Evolutionary conservation across 306 rosid genomes (phyloP).

Genomic region (Trifolium fragiferum): DNA sequence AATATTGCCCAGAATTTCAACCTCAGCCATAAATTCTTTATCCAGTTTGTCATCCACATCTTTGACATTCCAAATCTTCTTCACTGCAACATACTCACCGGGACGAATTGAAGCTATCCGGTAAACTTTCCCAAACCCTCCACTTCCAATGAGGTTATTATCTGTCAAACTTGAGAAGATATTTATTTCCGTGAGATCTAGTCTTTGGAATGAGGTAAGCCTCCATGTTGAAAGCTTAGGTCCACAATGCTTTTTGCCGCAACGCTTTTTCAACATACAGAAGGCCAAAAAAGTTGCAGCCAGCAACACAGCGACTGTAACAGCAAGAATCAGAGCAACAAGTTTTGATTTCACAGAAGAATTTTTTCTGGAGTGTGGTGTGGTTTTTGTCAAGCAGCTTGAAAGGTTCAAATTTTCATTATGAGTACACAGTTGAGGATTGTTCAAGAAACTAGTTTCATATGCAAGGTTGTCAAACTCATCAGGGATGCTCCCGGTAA

Average conservation of each 20-base stretch:
- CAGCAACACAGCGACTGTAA: conserved; percentile 34
- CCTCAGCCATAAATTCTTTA: conserved; percentile 77
- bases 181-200: conserved; percentile 60
- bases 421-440: conserved; percentile 64
- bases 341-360: conserved; percentile 49
- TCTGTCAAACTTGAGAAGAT: conserved; percentile 66
- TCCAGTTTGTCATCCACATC: conserved; percentile 58
- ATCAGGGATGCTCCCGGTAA: conserved; percentile 75
- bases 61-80: conserved; percentile 61
- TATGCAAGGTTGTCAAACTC: conserved; percentile 64
- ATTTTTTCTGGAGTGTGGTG: conserved; percentile 36
- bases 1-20: conserved; percentile 68
- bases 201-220: conserved; percentile 79
- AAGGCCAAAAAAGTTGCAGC: conserved; percentile 42
- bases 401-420: conserved; percentile 48
- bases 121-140: conserved; percentile 90
- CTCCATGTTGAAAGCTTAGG: conserved; percentile 65
- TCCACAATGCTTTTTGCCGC: conserved; percentile 42
- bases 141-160: conserved; percentile 75
- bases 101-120: conserved; percentile 55
- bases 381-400: conserved; percentile 48
- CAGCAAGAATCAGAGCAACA: conserved; percentile 53
- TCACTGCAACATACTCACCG: conserved; percentile 71
- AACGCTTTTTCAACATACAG: conserved; percentile 37
- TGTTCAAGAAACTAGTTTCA: conserved; percentile 68